These are phyloP conservation scores for Datura wrightii DNA, from an alignment of 257 asterid genomes.

Conservation along the genomic window DNA sequence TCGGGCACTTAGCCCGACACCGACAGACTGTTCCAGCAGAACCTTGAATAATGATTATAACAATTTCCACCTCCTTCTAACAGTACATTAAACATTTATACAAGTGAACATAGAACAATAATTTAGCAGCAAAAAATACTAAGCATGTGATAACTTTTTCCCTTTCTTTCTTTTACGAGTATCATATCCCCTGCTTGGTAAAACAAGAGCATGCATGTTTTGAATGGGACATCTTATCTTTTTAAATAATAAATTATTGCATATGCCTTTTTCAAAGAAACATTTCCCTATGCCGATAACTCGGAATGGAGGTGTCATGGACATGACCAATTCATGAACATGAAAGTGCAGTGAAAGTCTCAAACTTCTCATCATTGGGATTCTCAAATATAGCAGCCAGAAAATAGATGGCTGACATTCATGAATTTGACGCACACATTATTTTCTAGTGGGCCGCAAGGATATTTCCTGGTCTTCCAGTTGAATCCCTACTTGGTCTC, in stretches of 20 bases:
- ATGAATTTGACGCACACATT: slow-evolving; percentile 10
- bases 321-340: neutral
- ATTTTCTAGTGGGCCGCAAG: neutral
- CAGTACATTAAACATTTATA: neutral
- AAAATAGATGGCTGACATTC: slow-evolving; percentile 13
- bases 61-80: neutral
- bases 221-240: slow-evolving; percentile 8
- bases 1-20: neutral
- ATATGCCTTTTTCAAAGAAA: neutral
- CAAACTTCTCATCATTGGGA: neutral
- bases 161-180: neutral
- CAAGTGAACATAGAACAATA: neutral
- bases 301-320: slow-evolving; percentile 11
- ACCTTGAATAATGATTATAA: neutral
- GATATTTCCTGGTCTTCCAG: neutral
- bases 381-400: neutral
- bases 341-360: neutral
- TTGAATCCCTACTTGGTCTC: neutral
- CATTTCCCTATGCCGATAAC: neutral
- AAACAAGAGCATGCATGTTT: neutral
- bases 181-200: neutral
- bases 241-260: neutral
- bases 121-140: neutral
- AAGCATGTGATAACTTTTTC: neutral
- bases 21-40: neutral